Base-by-base conservation (phyloP, 768 basidiomycete species). In the Suillus occidentalis region DNA sequence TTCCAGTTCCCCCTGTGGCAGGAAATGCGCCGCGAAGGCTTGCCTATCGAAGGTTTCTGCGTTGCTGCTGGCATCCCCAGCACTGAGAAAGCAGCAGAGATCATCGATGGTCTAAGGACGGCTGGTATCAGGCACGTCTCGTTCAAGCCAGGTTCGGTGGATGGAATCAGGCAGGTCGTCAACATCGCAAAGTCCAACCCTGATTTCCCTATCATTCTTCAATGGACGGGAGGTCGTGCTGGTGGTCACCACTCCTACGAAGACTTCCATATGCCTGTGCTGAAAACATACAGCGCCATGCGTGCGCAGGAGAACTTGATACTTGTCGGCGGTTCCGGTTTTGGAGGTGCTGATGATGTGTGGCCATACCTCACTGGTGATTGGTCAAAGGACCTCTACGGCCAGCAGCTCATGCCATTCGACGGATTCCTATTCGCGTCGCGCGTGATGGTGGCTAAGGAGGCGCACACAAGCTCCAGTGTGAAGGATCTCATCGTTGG, bases 1-100 rank as follows among this genome's bases (percentile, higher is more conserved):
- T 99, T 99, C 90, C 97, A 99, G 76, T 87, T 94, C 77, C 97
- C 97, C 20, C 82, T 98, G 16, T 99, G 97, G 97, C 93, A 96
- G 76, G 94, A 97, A 79, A 92, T 99, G 91, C 89, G 94, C 67
- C 88, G 88, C 65, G 97, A 98, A 76, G 97, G 97, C 63, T 80
- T 96, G 4, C 97, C 97, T 14, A 83, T 99, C 67, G 97, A 99
- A 81, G 97, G 97, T n/a, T 97, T 99, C 80, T 98, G 96, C 75
- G 94, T 99, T 65, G 97, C 97, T 47, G 97, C 97, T 55, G 97
- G 97, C 72, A 93, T 99, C 70, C 97, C 97, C 10, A 92, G 86
- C 70, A 94, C 94, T 2, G 97, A 99, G 79, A 99, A 99, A 79
- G 96, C 97, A 2, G 89, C 89, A 53, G 97, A 99, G 78, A 98